Percentiles rank a stretch among this genome's conserved stretches.
Conservation (phyloP, 2,329 filamentous ascomycete genomes). For the Helotiales sp. region DNA sequence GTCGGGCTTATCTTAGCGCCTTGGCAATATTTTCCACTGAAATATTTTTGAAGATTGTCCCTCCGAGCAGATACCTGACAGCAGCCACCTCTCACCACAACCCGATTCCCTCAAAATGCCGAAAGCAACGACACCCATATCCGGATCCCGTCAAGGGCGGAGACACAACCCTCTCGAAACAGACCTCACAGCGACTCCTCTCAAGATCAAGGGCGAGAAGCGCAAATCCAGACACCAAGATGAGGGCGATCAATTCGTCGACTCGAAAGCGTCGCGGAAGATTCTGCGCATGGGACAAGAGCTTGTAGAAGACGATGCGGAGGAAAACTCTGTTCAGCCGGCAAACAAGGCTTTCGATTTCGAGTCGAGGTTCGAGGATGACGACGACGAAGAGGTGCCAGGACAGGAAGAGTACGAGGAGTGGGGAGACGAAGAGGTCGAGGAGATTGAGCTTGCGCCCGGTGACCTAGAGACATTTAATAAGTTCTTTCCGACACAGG, state of each 20-base stretch:
- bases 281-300: constrained; percentile 91
- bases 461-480: constrained; percentile 89
- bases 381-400: constrained; percentile 54
- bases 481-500: constrained; percentile 79
- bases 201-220: constrained; percentile 78
- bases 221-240: constrained; percentile 64
- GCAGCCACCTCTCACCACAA: neutral
- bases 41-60: constrained; percentile 20
- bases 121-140: constrained; percentile 69
- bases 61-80: neutral
- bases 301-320: constrained; percentile 79
- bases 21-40: constrained; percentile 19
- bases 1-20: constrained; percentile 25
- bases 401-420: constrained; percentile 57
- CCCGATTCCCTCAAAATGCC: constrained; percentile 64
- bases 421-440: constrained; percentile 78
- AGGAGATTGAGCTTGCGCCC: constrained; percentile 77
- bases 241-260: constrained; percentile 74
- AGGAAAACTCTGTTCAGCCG: constrained; percentile 49
- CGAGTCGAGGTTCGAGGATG: constrained; percentile 71
- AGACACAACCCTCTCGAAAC: constrained; percentile 92
- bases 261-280: constrained; percentile 84
- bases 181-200: constrained; percentile 74
- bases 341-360: constrained; percentile 76
- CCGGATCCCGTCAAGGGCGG: constrained; percentile 61